These are phyloP conservation scores for Thalassiosira tumida DNA, from an alignment of 352 stramenopile species.

Conservation along the genomic window DNA sequence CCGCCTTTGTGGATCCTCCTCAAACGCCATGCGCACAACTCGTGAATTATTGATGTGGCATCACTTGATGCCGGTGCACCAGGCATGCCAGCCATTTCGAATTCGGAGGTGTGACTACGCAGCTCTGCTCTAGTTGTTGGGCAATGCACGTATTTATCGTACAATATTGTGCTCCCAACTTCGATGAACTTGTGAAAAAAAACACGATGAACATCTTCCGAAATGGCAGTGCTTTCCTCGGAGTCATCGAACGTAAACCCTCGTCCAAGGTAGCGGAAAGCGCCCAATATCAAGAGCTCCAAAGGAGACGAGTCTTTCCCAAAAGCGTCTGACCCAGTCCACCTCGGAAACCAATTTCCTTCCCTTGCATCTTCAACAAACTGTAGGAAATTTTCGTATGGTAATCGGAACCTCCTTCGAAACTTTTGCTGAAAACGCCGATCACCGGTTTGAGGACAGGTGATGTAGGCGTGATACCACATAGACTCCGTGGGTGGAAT, in stretches of 20 bases:
- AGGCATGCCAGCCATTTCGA: constrained; percentile 61
- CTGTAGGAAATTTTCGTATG: not conserved
- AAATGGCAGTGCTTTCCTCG: constrained; percentile 7
- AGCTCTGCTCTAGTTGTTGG: constrained; percentile 8
- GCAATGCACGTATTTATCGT: constrained; percentile 39
- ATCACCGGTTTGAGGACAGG: constrained; percentile 1
- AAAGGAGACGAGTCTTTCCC: not conserved
- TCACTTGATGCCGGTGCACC: constrained; percentile 54
- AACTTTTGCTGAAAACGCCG: not conserved
- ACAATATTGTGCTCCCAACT: constrained; percentile 43
- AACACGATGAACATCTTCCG: constrained; percentile 32
- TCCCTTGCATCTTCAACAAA: constrained; percentile 19
- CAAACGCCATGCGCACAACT: constrained; percentile 34
- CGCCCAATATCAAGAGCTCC: not conserved
- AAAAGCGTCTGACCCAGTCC: not conserved
- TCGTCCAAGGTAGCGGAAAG: not conserved
- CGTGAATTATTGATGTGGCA: constrained; percentile 57
- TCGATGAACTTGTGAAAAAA: constrained; percentile 63
- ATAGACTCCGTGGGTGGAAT: constrained; percentile 1
- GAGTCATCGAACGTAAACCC: constrained; percentile 14
- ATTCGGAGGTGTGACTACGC: constrained; percentile 12
- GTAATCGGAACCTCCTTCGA: not conserved
- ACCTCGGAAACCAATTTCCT: not conserved
- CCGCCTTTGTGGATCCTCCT: constrained; percentile 30
- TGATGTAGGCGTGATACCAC: constrained; percentile 11